These are phyloP conservation scores for Botrytis elliptica DNA, from an alignment of 2,329 filamentous ascomycete species.

Conservation along the genomic window DNA sequence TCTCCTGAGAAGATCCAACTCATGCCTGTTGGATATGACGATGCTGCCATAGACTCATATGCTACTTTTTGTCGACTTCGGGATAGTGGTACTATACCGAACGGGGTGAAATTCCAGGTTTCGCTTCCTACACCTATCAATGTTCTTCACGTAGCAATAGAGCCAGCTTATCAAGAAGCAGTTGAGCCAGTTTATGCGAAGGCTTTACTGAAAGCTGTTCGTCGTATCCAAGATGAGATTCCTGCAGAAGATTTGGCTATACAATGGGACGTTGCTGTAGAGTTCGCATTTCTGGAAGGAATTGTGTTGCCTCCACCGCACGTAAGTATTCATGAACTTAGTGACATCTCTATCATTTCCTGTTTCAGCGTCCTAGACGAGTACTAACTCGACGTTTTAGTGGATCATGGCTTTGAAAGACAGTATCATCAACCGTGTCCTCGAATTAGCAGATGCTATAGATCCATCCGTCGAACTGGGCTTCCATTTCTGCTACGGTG, in stretches of 20 bases:
- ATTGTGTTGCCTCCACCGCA: constrained; percentile 5
- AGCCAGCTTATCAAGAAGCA: constrained; percentile 30
- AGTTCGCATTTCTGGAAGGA: constrained; percentile 35
- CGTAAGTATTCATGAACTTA: not conserved
- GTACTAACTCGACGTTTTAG: not conserved
- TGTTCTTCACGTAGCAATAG: constrained; percentile 25
- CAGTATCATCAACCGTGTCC: constrained; percentile 40
- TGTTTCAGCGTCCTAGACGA: not conserved
- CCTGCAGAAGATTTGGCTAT: constrained; percentile 38
- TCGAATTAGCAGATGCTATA: constrained; percentile 38
- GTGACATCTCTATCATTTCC: not conserved
- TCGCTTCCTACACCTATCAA: constrained; percentile 38
- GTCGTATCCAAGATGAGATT: constrained; percentile 35
- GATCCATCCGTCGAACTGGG: constrained; percentile 44
- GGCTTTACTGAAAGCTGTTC: constrained; percentile 31
- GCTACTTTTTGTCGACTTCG: constrained; percentile 32
- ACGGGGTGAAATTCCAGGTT: constrained; percentile 39
- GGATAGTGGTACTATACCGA: constrained; percentile 31
- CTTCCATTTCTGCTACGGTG: constrained; percentile 50
- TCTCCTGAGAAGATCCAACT: constrained; percentile 20
- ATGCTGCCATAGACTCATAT: constrained; percentile 37
- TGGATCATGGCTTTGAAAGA: constrained; percentile 33
- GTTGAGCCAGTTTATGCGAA: constrained; percentile 38
- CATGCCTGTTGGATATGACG: constrained; percentile 33
- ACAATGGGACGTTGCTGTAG: constrained; percentile 38